These are phyloP conservation scores for Hygrophila difformis DNA, from an alignment of 257 asterid genomes.

Conservation along the genomic window DNA sequence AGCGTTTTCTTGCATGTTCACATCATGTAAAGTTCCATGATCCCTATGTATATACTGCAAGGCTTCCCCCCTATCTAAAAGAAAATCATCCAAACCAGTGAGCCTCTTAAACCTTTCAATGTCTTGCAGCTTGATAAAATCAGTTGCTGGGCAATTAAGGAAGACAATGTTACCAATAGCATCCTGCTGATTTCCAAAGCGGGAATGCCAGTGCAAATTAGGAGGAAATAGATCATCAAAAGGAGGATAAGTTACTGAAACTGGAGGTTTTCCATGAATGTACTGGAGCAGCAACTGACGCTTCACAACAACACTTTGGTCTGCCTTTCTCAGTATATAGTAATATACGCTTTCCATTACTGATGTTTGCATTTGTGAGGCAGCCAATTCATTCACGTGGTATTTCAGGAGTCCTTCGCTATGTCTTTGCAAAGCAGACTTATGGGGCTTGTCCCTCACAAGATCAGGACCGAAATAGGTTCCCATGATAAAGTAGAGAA, in stretches of 20 bases:
- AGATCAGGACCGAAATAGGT: constrained; percentile 62
- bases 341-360: constrained; percentile 53
- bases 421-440: constrained; percentile 41
- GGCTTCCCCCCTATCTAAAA: constrained; percentile 26
- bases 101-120: constrained; percentile 46
- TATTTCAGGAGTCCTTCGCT: constrained; percentile 33
- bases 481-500: constrained; percentile 48
- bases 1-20: constrained; percentile 9
- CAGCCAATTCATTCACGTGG: constrained; percentile 30
- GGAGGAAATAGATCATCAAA: constrained; percentile 51
- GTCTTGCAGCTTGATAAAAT: constrained; percentile 26
- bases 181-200: constrained; percentile 15
- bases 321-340: constrained; percentile 44
- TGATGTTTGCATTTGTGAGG: constrained; percentile 27
- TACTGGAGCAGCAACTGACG: constrained; percentile 36
- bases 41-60: constrained; percentile 16
- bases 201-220: constrained; percentile 32
- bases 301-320: constrained; percentile 29
- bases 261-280: constrained; percentile 35
- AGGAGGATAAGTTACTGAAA: constrained; percentile 25
- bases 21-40: constrained; percentile 10
- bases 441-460: constrained; percentile 25
- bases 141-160: constrained; percentile 31
- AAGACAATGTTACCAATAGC: constrained; percentile 38
- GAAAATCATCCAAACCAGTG: constrained; percentile 36